phyloP scores from a whole-genome alignment of 2,329 filamentous ascomycete species.

The Cladophialophora psammophila region DNA sequence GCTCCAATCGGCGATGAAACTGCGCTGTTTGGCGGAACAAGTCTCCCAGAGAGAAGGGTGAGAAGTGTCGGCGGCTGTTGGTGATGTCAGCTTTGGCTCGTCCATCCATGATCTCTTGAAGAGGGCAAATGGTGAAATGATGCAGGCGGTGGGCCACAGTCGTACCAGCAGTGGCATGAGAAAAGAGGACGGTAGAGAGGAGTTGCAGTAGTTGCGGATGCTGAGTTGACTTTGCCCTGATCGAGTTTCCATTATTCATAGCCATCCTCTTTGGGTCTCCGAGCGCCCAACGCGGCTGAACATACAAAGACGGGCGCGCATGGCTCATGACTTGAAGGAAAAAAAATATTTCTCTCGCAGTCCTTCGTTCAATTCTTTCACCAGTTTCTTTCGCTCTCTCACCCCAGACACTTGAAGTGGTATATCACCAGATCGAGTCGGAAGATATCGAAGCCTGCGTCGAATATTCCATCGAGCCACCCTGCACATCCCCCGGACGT shows the following conservation, averaged over 20 bases:
- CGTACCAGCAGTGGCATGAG: constrained; percentile 10
- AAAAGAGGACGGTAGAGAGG: not conserved
- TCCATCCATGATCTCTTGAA: not conserved
- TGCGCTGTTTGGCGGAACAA: not conserved
- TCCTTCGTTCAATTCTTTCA: not conserved
- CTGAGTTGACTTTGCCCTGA: constrained; percentile 24
- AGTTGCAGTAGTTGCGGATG: constrained; percentile 4
- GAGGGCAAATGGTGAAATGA: too few species aligned
- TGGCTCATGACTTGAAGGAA: constrained; percentile 2
- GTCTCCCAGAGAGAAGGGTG: not conserved
- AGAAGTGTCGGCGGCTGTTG: not conserved
- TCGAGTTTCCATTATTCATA: constrained; percentile 40
- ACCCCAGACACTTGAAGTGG: not conserved
- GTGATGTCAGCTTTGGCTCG: constrained; percentile 7
- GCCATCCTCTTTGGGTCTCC: constrained; percentile 22
- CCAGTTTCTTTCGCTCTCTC: not conserved
- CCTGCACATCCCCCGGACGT: constrained; percentile 5
- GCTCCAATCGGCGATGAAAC: not conserved
- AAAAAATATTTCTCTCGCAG: not conserved
- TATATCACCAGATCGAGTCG: constrained; percentile 10
- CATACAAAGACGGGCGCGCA: constrained; percentile 28
- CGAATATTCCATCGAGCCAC: not conserved
- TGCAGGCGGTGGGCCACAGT: constrained; percentile 2
- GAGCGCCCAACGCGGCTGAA: constrained; percentile 22
- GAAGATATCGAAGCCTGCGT: not conserved